These are phyloP conservation scores for Lecanicillium sp. DNA, from an alignment of 2,329 filamentous ascomycete species.

Conservation along the genomic window DNA sequence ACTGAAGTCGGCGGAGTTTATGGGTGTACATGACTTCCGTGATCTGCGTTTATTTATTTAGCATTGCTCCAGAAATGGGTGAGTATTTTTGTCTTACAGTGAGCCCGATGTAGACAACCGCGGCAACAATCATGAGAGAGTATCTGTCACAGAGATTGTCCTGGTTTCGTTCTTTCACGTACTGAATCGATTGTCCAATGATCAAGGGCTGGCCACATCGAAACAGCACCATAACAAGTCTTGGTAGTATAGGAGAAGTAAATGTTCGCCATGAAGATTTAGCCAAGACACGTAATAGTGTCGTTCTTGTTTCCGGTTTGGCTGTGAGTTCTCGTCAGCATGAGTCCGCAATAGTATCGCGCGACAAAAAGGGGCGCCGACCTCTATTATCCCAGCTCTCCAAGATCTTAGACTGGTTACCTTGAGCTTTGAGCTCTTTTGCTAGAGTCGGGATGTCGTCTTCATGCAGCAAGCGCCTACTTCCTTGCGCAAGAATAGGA, in stretches of 20 bases:
- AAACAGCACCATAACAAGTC: conserved; percentile 29
- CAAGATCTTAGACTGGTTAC: neutral
- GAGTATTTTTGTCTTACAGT: conserved; percentile 21
- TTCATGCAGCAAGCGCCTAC: conserved; percentile 3
- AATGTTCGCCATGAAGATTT: conserved; percentile 1
- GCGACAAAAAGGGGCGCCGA: neutral
- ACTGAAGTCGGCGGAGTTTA: conserved; percentile 20
- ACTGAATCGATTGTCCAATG: conserved; percentile 28
- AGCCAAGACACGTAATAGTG: conserved; percentile 1
- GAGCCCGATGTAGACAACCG: conserved; percentile 26
- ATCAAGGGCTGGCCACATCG: conserved; percentile 32
- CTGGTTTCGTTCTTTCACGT: conserved; percentile 26
- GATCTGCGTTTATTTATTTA: conserved; percentile 15
- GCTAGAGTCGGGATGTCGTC: conserved; percentile 6
- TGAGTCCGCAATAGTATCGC: neutral
- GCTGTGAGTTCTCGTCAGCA: neutral
- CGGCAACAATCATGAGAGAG: conserved; percentile 23
- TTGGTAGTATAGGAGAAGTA: conserved; percentile 22
- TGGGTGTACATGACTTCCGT: conserved; percentile 23
- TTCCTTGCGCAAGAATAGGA: conserved; percentile 1
- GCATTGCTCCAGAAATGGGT: conserved; percentile 1
- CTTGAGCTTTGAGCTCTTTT: neutral
- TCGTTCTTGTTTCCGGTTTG: conserved; percentile 1
- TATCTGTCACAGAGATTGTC: conserved; percentile 19
- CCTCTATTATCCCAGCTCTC: conserved; percentile 2